phyloP scores from a whole-genome alignment of 108 stramenopile species.

The Nannochloropsis oceanica region DNA sequence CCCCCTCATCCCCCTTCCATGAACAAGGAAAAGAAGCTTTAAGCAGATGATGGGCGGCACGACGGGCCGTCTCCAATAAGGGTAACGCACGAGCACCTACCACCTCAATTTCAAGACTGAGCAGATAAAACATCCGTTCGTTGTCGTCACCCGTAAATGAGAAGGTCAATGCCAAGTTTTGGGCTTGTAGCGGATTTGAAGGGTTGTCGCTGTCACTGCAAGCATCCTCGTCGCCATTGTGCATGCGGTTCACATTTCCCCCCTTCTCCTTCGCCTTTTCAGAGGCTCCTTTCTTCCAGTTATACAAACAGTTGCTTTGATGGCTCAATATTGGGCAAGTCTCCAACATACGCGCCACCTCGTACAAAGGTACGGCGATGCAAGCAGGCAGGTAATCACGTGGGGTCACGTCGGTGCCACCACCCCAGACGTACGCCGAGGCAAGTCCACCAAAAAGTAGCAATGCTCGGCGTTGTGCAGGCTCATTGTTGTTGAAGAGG shows the following conservation, averaged over 20 bases:
- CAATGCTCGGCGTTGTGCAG: background rate
- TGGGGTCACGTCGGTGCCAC: background rate
- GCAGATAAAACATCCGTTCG: background rate
- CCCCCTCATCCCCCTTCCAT: no score
- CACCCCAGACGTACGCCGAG: background rate
- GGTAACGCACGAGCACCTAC: background rate
- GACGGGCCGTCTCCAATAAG: background rate
- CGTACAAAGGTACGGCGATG: background rate
- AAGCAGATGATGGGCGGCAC: background rate
- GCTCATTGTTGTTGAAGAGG: background rate
- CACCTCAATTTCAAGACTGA: background rate
- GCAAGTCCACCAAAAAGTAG: background rate
- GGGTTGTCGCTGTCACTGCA: background rate
- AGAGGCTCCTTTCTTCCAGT: background rate
- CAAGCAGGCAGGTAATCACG: background rate
- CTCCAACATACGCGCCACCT: background rate
- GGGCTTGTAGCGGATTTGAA: background rate
- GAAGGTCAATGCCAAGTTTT: background rate
- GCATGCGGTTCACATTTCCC: background rate
- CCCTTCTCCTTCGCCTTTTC: background rate
- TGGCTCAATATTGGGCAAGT: background rate
- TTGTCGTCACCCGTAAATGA: background rate
- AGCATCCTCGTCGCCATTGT: background rate
- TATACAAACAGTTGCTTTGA: background rate
- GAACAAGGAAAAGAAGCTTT: no score